Conservation (phyloP, 106 monocot species). For the Acorus calamus region DNA sequence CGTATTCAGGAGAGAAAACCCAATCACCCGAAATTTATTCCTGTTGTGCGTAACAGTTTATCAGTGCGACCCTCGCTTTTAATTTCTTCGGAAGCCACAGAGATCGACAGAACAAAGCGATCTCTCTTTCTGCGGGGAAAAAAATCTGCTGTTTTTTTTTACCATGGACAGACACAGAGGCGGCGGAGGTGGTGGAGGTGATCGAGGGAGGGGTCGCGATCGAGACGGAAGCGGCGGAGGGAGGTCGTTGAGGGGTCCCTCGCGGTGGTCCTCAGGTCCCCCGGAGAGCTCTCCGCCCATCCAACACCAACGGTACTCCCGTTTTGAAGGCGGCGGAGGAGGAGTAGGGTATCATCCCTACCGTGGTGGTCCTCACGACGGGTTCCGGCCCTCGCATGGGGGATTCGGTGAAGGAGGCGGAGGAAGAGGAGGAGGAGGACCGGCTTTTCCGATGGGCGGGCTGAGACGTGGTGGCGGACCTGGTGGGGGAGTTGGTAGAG, state of each 20-base stretch:
- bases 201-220: neutral
- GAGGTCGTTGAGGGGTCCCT: conserved; percentile 20
- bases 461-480: conserved; percentile 15
- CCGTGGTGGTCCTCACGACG: conserved; percentile 32
- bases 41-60: too few relatives aligned
- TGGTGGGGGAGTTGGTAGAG: conserved; percentile 16
- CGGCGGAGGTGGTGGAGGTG: conserved; percentile 14
- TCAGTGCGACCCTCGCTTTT: too few relatives aligned
- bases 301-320: conserved; percentile 18
- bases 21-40: too few relatives aligned
- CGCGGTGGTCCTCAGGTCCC: conserved; percentile 60
- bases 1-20: too few relatives aligned
- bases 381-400: conserved; percentile 20
- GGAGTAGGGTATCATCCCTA: conserved; percentile 52
- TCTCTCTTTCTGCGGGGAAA: too few relatives aligned
- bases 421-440: neutral
- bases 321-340: conserved; percentile 20
- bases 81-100: too few relatives aligned
- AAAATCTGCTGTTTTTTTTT: too few relatives aligned
- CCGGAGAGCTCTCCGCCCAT: conserved; percentile 8
- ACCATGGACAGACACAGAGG: conserved; percentile 44
- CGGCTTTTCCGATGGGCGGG: conserved; percentile 24
- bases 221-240: conserved; percentile 23
- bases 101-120: too few relatives aligned
- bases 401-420: conserved; percentile 8